Evolutionary conservation across 2,329 filamentous ascomycete genomes (phyloP), one percentile per base, ranked within the genome.

Genomic region (Trichoderma koningii): DNA sequence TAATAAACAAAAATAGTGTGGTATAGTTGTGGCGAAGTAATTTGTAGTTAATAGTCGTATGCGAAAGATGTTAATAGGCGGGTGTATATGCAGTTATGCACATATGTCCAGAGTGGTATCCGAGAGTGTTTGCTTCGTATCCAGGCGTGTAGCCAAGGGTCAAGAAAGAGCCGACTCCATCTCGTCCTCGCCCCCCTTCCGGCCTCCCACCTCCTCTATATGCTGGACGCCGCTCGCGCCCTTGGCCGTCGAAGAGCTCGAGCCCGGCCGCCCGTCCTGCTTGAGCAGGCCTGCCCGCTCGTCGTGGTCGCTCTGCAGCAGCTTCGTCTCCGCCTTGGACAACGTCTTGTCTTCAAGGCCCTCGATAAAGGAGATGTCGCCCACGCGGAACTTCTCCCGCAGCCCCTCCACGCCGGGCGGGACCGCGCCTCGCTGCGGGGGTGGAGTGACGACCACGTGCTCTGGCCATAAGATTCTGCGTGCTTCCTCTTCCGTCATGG

Each of bases 401-500:
- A 71, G 66, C 0, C 71, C 74, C 26, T 74, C 71, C 15, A 70
- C 52, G 5, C 66, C 69, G 2, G 66, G 63, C 2, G 69, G 64
- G 0, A 68, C 60, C 0, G 51, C 47, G 14, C 48, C 28, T 6
- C 66, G 23, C 9, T 48, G 50, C 5, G 0, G 67, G 30, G 44
- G 65, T 50, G 28, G 68, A 47, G 14, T 57, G 9, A 67, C 67
- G n/a, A 70, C 68, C 45, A 68, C 44, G 0, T 73, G 67, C 5
- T 78, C 75, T 1, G 77, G 76, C 78, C 78, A 80, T 1, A 80
- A 68, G 19, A 80, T 80, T 41, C 73, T 71, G 2, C 70, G 70
- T 2, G 78, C 78, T 57, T 80, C 77, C 44, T 80, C 77, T 2
- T 76, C 74, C 3, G 78, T 79, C 69, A 80, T 73, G 0, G 74